Evolutionary conservation across 2,329 filamentous ascomycete genomes (phyloP).

Genomic region (Pseudofabraea citricarpa): DNA sequence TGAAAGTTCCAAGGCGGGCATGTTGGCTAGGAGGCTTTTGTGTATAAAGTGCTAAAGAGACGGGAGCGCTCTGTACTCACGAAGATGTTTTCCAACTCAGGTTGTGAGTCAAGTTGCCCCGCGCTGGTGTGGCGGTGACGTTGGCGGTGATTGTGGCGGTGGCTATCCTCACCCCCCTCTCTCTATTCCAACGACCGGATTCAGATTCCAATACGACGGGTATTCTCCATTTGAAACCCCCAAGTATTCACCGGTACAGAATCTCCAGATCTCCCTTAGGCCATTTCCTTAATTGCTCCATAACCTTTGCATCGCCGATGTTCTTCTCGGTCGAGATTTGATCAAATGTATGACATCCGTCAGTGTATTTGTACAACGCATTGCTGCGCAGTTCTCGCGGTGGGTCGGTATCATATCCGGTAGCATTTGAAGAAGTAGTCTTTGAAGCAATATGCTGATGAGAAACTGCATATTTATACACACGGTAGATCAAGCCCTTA

Average conservation of each 20-base stretch:
- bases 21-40: too few species aligned
- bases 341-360: conserved; percentile 74
- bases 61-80: too few species aligned
- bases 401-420: background rate
- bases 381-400: conserved; percentile 30
- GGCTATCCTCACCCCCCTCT: too few species aligned
- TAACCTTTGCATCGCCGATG: conserved; percentile 63
- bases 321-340: conserved; percentile 76
- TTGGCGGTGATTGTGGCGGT: too few species aligned
- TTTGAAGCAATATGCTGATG: conserved; percentile 52
- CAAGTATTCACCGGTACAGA: conserved; percentile 31
- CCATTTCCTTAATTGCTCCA: conserved; percentile 60
- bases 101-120: too few species aligned
- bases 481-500: conserved; percentile 87
- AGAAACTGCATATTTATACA: conserved; percentile 83
- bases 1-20: too few species aligned
- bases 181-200: too few species aligned
- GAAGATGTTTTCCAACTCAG: too few species aligned
- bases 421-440: conserved; percentile 47
- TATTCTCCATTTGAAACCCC: too few species aligned
- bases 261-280: conserved; percentile 34
- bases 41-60: too few species aligned
- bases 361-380: conserved; percentile 59
- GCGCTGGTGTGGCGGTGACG: too few species aligned
- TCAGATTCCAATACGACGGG: too few species aligned